Conservation (phyloP, 2,329 filamentous ascomycete species). For the Fusarium sarcochroum region DNA sequence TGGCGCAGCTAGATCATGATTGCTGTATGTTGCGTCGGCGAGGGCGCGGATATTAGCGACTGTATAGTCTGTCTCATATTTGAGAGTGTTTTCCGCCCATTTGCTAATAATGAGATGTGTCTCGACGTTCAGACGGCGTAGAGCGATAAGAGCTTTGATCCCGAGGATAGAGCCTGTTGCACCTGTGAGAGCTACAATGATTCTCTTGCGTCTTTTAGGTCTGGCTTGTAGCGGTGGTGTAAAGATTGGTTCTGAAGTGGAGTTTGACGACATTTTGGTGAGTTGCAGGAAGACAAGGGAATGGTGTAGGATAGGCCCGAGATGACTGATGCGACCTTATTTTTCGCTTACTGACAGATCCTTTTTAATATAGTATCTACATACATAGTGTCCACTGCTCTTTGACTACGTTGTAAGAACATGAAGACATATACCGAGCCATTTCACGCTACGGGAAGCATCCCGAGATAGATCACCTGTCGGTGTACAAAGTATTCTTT, state of each 20-base stretch:
- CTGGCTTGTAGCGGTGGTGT: neutral
- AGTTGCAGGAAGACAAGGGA: neutral
- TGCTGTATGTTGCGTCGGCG: constrained; percentile 55
- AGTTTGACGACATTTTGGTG: neutral
- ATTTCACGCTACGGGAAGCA: neutral
- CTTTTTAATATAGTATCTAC: neutral
- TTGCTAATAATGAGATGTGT: constrained; percentile 63
- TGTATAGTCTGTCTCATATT: constrained; percentile 60
- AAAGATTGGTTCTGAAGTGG: neutral
- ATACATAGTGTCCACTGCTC: neutral
- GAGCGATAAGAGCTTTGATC: constrained; percentile 57
- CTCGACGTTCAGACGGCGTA: constrained; percentile 60
- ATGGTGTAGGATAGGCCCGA: neutral
- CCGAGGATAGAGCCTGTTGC: constrained; percentile 62
- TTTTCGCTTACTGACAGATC: neutral
- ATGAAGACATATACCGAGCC: neutral
- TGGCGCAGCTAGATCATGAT: constrained; percentile 58
- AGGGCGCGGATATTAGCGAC: constrained; percentile 53
- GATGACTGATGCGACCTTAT: neutral
- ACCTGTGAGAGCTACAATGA: constrained; percentile 64
- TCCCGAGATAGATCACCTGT: neutral
- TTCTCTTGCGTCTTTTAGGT: constrained; percentile 38
- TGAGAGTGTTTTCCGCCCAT: constrained; percentile 63
- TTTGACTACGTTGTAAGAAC: neutral
- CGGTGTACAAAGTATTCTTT: neutral